Evolutionary conservation across 805 yeast genomes (phyloP).

Genomic region (Hanseniaspora taiwanica): DNA sequence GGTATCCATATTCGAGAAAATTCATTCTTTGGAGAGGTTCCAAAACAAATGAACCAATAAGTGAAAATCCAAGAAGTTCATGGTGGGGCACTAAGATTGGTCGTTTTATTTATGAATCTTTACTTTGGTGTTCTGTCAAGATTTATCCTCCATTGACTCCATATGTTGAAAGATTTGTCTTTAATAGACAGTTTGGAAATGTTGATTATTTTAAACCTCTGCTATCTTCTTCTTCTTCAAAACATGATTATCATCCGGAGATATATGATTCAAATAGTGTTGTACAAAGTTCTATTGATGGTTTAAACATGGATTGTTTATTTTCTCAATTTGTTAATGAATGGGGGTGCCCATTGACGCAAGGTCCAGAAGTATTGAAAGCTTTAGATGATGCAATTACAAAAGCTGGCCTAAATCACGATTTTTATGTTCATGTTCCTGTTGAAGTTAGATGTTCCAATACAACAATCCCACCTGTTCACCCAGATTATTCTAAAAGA

Average conservation of each 20-base stretch:
- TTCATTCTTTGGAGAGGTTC: conserved; percentile 87
- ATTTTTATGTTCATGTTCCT: conserved; percentile 86
- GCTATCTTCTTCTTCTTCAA: too few species aligned
- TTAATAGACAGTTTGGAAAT: conserved; percentile 69
- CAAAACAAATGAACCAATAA: conserved; percentile 49
- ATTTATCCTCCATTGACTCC: conserved; percentile 72
- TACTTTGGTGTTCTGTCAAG: conserved; percentile 69
- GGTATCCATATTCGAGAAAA: conserved; percentile 87
- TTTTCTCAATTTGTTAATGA: conserved; percentile 91
- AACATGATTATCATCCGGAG: too few species aligned
- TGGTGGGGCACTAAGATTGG: conserved; percentile 83
- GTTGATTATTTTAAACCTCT: too few species aligned
- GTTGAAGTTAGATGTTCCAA: conserved; percentile 90
- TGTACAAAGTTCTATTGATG: conserved; percentile 72
- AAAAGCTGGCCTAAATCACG: conserved; percentile 43
- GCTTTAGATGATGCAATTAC: conserved; percentile 50
- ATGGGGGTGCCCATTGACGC: conserved; percentile 85
- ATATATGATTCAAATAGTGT: too few species aligned
- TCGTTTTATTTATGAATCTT: conserved; percentile 62
- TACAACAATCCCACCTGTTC: conserved; percentile 37
- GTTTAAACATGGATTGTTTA: conserved; percentile 89
- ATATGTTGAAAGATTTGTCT: conserved; percentile 69
- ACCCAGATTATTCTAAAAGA: conserved; percentile 39
- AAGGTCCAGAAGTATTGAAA: conserved; percentile 60
- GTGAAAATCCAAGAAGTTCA: conserved; percentile 48